Conservation (phyloP, 371 early-diverging fungal species). For the Mortierella sp. region DNA sequence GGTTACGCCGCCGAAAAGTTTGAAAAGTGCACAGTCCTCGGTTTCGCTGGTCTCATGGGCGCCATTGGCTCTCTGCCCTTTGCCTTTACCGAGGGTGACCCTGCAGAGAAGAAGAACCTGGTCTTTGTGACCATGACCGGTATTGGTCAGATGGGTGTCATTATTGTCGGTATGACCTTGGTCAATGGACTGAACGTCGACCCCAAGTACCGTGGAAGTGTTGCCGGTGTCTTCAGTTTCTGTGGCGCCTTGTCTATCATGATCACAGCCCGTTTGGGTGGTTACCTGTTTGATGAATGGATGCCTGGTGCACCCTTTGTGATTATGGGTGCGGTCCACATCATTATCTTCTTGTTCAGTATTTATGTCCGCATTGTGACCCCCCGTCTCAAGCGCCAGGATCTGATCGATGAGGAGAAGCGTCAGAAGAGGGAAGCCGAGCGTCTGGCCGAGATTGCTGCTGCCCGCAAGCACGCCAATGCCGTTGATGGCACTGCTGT, state of each 20-base stretch:
- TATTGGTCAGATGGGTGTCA: constrained; percentile 83
- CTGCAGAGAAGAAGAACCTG: constrained; percentile 65
- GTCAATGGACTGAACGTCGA: constrained; percentile 69
- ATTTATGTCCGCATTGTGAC: constrained; percentile 42
- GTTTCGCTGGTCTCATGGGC: constrained; percentile 70
- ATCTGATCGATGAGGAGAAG: constrained; percentile 4
- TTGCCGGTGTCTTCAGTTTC: constrained; percentile 79
- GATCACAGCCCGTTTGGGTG: constrained; percentile 60
- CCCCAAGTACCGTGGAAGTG: constrained; percentile 69
- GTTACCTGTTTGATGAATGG: constrained; percentile 64
- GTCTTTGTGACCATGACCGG: constrained; percentile 73
- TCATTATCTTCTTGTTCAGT: constrained; percentile 36
- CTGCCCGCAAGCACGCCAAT: neutral
- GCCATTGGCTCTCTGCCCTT: constrained; percentile 73
- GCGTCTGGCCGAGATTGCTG: neutral
- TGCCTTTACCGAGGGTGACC: constrained; percentile 65
- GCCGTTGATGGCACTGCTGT: neutral
- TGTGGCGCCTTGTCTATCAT: constrained; percentile 78
- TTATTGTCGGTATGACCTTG: constrained; percentile 78
- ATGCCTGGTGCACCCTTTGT: constrained; percentile 62
- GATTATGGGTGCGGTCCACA: constrained; percentile 59
- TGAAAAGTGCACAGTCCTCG: constrained; percentile 62
- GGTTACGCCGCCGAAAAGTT: constrained; percentile 64
- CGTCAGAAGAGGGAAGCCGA: neutral
- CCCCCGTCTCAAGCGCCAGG: constrained; percentile 37